Evolutionary conservation across 306 rosid genomes (phyloP).

Genomic region (Medicago ruthenica): DNA sequence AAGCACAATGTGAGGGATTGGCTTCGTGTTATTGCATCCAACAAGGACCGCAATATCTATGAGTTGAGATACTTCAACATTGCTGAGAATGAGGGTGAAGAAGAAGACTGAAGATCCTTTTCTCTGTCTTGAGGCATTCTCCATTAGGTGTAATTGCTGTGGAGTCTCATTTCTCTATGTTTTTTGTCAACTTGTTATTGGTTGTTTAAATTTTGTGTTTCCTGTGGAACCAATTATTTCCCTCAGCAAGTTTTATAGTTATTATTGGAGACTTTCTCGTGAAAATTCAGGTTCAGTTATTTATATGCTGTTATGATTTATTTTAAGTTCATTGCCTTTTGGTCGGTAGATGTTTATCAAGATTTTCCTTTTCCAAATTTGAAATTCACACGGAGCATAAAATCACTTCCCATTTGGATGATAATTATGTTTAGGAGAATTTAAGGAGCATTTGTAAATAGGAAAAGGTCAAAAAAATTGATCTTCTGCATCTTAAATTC

Average conservation of each 20-base stretch:
- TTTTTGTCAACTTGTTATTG: slow-evolving; percentile 40
- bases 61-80: slow-evolving; percentile 96
- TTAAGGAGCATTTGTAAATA: neutral
- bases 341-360: neutral
- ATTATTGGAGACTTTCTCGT: slow-evolving; percentile 21
- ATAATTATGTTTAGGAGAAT: neutral
- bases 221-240: slow-evolving; percentile 30
- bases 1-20: slow-evolving; percentile 96
- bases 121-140: slow-evolving; percentile 33
- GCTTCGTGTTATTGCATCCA: slow-evolving; percentile 91
- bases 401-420: neutral
- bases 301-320: neutral
- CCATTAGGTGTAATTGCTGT: slow-evolving; percentile 33
- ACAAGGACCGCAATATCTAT: slow-evolving; percentile 83
- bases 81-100: slow-evolving; percentile 95
- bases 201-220: slow-evolving; percentile 40
- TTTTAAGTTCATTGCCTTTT: neutral
- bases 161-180: slow-evolving; percentile 23
- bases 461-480: neutral
- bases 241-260: slow-evolving; percentile 27
- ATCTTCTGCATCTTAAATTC: too few species aligned
- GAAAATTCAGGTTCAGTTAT: neutral
- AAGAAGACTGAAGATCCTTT: slow-evolving; percentile 64
- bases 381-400: neutral
- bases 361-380: neutral